Evolutionary conservation across 2,329 filamentous ascomycete genomes (phyloP), one percentile per base, ranked within the genome.

Genomic region (Zymoseptoria brevis): DNA sequence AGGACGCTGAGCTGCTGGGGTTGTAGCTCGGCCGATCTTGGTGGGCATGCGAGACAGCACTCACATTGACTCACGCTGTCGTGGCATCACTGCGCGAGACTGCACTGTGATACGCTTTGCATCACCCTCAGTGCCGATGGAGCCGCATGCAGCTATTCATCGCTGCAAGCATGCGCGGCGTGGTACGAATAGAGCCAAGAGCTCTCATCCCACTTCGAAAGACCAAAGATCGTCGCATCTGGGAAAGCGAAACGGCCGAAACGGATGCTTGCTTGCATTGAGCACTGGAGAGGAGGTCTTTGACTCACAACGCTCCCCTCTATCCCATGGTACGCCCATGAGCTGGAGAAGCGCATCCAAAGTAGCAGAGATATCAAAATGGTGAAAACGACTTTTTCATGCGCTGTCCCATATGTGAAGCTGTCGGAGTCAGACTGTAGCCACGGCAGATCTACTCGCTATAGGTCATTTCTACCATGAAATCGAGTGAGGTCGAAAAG

Each of bases 1-100:
- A 60, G 30, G 58, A 55, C 52, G 57, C 41, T 52, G 59, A 59
- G 16, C 54, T 57, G 30, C 41, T 60, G 49, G 56, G 59, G 53
- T 56, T 57, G 53, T 48, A 45, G 35, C 35, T 45, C 7, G 13
- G 11, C 35, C 16, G 35, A 45, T 45, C 35, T 6, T n/a, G 11
- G 35, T 16, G 13, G 35, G 35, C 16, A 45, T 45, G 35, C 13
- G 6, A 13, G 35, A 45, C 16, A n/a, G 16, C 35, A n/a, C 35
- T 45, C 16, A 7, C 16, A 7, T 45, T 4, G 5, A n/a, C 35
- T 45, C 35, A 45, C 2, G 13, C 4, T 13, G 16, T 45, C 35
- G 35, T 13, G 16, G 35, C 35, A 7, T 4, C 2, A 45, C 11
- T 45, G 35, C 35, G 35, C 35, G 4, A 16, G 35, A 45, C 35